phyloP scores from a whole-genome alignment of 2,329 filamentous ascomycete genomes.

The Trichocomaceae sp. region DNA sequence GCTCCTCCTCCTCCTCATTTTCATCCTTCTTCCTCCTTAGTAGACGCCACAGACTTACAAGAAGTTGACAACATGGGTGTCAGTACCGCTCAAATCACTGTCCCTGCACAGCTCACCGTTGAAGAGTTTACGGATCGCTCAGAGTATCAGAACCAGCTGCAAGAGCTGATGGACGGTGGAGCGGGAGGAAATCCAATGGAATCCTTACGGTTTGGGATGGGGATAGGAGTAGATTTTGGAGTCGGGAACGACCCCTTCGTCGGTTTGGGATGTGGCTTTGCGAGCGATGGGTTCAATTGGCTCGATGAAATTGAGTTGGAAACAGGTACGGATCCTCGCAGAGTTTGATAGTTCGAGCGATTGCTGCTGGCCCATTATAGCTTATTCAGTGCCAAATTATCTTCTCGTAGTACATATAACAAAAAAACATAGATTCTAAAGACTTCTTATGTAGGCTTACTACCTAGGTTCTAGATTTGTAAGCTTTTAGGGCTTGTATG shows the following conservation, averaged over 20 bases:
- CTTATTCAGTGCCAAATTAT: too few species aligned
- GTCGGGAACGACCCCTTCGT: constrained; percentile 2
- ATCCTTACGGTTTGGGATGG: constrained; percentile 4
- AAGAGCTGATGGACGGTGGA: background rate
- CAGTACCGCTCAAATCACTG: background rate
- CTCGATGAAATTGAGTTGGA: constrained; percentile 7
- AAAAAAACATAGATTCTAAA: too few species aligned
- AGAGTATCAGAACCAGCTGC: background rate
- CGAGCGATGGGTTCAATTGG: constrained; percentile 9
- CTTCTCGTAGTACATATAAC: too few species aligned
- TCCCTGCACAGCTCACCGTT: background rate
- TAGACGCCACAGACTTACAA: background rate
- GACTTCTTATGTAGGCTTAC: too few species aligned
- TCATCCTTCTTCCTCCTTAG: background rate
- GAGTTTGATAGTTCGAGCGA: background rate
- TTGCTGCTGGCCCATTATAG: background rate
- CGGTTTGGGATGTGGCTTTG: constrained; percentile 2
- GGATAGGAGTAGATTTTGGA: constrained; percentile 5
- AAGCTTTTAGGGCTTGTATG: too few species aligned
- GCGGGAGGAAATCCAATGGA: background rate
- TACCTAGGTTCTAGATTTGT: too few species aligned
- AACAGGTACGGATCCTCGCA: background rate
- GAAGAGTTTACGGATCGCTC: background rate
- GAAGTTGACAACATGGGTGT: background rate
- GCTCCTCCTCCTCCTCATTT: background rate